phyloP scores from a whole-genome alignment of 148 eudicot species.

The Pharnaceum exiguum region DNA sequence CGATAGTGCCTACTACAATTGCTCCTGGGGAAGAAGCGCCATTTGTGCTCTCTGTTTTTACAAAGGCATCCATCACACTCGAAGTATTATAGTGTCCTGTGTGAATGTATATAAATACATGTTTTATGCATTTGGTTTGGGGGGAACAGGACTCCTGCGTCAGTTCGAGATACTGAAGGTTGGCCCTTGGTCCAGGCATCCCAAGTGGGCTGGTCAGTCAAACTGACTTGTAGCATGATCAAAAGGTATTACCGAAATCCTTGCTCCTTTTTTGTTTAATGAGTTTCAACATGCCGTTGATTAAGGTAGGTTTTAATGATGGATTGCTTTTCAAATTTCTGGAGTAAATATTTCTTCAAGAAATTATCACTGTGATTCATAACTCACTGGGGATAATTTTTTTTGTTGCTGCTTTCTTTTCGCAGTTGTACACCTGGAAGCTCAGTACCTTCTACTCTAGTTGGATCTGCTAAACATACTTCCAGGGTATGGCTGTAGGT shows the following conservation, averaged over 20 bases:
- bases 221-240: neutral
- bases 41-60: constrained; percentile 93
- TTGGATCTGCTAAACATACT: neutral
- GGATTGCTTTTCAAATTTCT: neutral
- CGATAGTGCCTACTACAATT: constrained; percentile 93
- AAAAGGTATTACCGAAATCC: constrained; percentile 15
- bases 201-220: constrained; percentile 15
- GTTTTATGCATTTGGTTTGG: constrained; percentile 13
- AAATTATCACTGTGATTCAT: neutral
- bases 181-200: constrained; percentile 12
- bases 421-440: constrained; percentile 12
- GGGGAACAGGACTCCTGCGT: neutral
- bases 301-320: neutral
- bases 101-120: neutral
- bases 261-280: neutral
- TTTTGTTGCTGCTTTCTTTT: neutral
- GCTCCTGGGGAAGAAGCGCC: constrained; percentile 99
- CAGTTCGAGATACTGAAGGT: neutral
- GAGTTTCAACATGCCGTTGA: neutral
- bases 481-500: constrained; percentile 8
- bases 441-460: neutral
- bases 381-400: neutral
- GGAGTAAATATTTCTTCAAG: neutral
- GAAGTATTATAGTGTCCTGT: constrained; percentile 56
- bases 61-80: constrained; percentile 78